These are phyloP conservation scores for Leccinum fuscescens DNA, from an alignment of 1,284 basidiomycete genomes.

Conservation along the genomic window DNA sequence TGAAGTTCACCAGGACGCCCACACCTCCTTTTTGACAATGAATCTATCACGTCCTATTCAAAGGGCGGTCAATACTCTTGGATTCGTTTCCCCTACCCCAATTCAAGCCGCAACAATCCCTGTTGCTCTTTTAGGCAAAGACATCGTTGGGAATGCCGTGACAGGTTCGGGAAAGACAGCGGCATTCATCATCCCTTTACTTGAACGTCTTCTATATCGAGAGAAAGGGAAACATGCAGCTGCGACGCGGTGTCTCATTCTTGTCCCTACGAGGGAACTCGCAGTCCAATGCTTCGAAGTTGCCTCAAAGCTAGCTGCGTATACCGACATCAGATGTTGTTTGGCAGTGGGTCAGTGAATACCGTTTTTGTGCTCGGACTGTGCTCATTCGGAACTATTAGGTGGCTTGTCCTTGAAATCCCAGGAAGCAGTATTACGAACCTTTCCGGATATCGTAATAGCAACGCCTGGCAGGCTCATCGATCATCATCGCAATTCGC, in stretches of 20 bases:
- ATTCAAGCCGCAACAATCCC: slow-evolving; percentile 94
- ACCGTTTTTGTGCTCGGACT: slow-evolving; percentile 8
- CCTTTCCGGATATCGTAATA: slow-evolving; percentile 89
- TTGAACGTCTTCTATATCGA: slow-evolving; percentile 88
- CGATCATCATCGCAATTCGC: slow-evolving; percentile 95
- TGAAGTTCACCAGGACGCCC: slow-evolving; percentile 47
- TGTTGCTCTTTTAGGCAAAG: slow-evolving; percentile 89
- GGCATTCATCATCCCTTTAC: slow-evolving; percentile 91
- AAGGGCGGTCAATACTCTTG: slow-evolving; percentile 80
- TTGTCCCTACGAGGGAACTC: slow-evolving; percentile 92
- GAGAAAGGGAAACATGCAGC: slow-evolving; percentile 83
- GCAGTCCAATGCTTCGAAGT: slow-evolving; percentile 95
- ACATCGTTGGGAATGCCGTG: slow-evolving; percentile 92
- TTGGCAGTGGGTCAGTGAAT: slow-evolving; percentile 72
- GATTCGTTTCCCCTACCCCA: slow-evolving; percentile 87
- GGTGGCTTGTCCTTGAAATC: slow-evolving; percentile 90
- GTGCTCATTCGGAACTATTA: slow-evolving; percentile 31
- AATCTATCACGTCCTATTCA: slow-evolving; percentile 88
- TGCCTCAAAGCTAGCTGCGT: slow-evolving; percentile 78
- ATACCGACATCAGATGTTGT: slow-evolving; percentile 87
- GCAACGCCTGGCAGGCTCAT: slow-evolving; percentile 96
- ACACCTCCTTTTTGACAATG: slow-evolving; percentile 79
- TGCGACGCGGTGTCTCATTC: slow-evolving; percentile 90
- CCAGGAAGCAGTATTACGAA: slow-evolving; percentile 83
- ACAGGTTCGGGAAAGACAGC: slow-evolving; percentile 98